Evolutionary conservation across 106 monocot genomes (phyloP).

Genomic region (Acanthochlamys bracteata): DNA sequence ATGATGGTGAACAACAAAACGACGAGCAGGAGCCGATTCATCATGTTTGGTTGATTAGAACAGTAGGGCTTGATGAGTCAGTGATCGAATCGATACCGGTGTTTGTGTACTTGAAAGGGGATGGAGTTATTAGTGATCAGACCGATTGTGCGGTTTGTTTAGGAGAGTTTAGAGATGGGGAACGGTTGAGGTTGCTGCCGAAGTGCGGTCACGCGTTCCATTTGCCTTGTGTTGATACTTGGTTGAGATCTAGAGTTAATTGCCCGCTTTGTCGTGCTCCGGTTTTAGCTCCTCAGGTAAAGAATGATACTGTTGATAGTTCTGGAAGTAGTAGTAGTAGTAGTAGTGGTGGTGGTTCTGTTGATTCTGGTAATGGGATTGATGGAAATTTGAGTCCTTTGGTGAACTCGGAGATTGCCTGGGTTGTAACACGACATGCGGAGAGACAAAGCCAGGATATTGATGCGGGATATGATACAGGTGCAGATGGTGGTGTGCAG

Average conservation of each 20-base stretch:
- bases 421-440: neutral
- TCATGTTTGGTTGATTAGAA: conserved; percentile 78
- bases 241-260: conserved; percentile 71
- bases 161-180: conserved; percentile 73
- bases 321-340: neutral
- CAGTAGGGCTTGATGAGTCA: conserved; percentile 67
- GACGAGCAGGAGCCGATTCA: conserved; percentile 21
- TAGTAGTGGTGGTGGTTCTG: conserved; percentile 1
- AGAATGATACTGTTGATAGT: neutral
- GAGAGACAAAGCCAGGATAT: neutral
- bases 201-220: conserved; percentile 79
- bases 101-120: conserved; percentile 33
- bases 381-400: neutral
- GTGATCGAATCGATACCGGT: conserved; percentile 56
- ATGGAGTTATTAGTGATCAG: conserved; percentile 12
- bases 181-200: conserved; percentile 63
- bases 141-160: conserved; percentile 73
- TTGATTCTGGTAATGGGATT: neutral
- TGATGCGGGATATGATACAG: neutral
- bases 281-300: conserved; percentile 29
- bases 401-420: neutral
- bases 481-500: neutral
- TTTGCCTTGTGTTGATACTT: conserved; percentile 69
- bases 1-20: neutral
- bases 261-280: conserved; percentile 79